Percentiles rank a stretch among this genome's conserved stretches.
phyloP scores from a whole-genome alignment of 1,284 basidiomycete species.

The Apiotrichum porosum region DNA sequence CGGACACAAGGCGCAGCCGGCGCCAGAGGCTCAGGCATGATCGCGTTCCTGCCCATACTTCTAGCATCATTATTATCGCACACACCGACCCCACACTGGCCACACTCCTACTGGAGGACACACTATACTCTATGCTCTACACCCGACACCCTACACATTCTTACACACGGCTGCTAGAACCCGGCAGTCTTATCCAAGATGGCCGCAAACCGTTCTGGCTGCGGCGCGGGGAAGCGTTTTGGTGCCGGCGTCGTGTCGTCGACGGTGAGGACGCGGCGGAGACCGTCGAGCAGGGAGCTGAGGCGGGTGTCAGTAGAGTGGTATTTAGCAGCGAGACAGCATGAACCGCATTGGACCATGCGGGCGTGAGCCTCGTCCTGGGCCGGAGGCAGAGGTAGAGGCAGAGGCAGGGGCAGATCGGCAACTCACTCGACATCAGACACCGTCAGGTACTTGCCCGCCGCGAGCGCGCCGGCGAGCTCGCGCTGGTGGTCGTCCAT shows the following conservation, averaged over 20 bases:
- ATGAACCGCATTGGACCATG: too few relatives aligned
- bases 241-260: background rate
- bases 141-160: too few relatives aligned
- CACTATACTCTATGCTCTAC: too few relatives aligned
- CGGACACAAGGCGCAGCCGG: constrained; percentile 15
- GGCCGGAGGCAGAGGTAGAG: too few relatives aligned
- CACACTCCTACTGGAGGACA: too few relatives aligned
- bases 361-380: too few relatives aligned
- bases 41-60: too few relatives aligned
- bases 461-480: constrained; percentile 66
- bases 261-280: constrained; percentile 6
- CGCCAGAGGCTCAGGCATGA: too few relatives aligned
- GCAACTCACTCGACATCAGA: constrained; percentile 49
- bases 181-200: constrained; percentile 17
- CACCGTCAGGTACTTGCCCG: constrained; percentile 61
- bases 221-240: constrained; percentile 17
- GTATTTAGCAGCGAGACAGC: background rate
- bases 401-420: background rate
- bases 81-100: too few relatives aligned
- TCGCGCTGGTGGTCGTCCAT: constrained; percentile 94
- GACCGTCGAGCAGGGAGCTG: constrained; percentile 3
- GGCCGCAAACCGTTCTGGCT: constrained; percentile 9
- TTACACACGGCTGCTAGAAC: constrained; percentile 7
- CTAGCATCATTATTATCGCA: too few relatives aligned
- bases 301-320: background rate